phyloP scores from a whole-genome alignment of 768 basidiomycete genomes.

The Pisolithus sp. region DNA sequence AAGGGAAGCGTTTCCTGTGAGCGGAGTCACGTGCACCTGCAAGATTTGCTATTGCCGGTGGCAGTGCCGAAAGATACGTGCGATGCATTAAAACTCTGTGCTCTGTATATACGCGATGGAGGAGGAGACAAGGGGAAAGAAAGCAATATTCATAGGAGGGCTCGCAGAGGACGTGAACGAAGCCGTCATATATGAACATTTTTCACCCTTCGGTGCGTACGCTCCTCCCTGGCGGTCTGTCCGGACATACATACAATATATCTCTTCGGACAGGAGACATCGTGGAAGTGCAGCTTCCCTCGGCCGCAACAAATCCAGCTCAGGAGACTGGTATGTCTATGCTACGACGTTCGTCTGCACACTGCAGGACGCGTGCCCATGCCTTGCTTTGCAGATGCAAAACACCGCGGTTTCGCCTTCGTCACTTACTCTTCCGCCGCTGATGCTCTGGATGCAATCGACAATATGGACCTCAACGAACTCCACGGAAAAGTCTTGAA shows the following conservation, averaged over 20 bases:
- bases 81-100: not conserved
- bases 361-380: not conserved
- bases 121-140: conserved; percentile 81
- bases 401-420: conserved; percentile 92
- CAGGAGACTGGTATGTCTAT: conserved; percentile 45
- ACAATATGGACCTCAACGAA: conserved; percentile 98
- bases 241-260: not conserved
- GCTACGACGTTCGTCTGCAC: conserved; percentile 5
- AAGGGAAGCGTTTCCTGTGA: too few species aligned
- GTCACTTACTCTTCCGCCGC: conserved; percentile 74
- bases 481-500: conserved; percentile 68
- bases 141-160: conserved; percentile 80
- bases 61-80: not conserved
- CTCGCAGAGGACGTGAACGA: conserved; percentile 84
- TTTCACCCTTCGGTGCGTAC: conserved; percentile 78
- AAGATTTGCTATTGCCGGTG: not conserved
- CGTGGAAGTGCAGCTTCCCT: conserved; percentile 84
- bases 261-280: conserved; percentile 63
- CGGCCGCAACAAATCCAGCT: conserved; percentile 65
- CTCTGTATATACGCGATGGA: conserved; percentile 27
- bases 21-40: too few species aligned
- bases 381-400: conserved; percentile 42
- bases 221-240: not conserved
- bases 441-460: conserved; percentile 94
- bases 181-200: conserved; percentile 63